Evolutionary conservation across 345 rosid species (phyloP).

Genomic region (Firmiana major): DNA sequence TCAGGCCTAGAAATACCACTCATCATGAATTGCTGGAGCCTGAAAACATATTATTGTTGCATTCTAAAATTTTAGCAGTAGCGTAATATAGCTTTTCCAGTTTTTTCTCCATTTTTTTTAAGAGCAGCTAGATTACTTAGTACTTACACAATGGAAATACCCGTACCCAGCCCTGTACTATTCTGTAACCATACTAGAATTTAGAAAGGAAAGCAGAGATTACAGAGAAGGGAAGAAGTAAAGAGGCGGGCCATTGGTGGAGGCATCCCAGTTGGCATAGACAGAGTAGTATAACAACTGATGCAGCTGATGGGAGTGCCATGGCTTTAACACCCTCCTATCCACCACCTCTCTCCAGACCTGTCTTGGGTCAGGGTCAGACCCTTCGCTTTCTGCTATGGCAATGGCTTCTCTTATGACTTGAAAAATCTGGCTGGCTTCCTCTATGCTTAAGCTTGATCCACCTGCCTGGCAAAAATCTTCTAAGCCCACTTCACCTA

Average conservation of each 20-base stretch:
- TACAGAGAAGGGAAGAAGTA: slow-evolving; percentile 88
- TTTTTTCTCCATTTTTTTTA: too few relatives aligned
- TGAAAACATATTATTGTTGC: too few relatives aligned
- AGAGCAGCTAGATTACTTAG: too few relatives aligned
- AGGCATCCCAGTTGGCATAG: slow-evolving; percentile 63
- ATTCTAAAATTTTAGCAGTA: too few relatives aligned
- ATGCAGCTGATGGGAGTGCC: slow-evolving; percentile 64
- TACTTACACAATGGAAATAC: background rate
- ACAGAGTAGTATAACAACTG: slow-evolving; percentile 69
- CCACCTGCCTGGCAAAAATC: slow-evolving; percentile 58
- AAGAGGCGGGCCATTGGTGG: slow-evolving; percentile 66
- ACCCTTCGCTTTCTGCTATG: slow-evolving; percentile 16
- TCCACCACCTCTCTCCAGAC: slow-evolving; percentile 56
- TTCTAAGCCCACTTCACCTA: slow-evolving; percentile 40
- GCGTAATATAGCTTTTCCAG: too few relatives aligned
- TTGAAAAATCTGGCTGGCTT: slow-evolving; percentile 37
- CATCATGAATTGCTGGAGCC: too few relatives aligned
- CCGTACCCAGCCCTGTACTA: too few relatives aligned
- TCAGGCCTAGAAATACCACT: too few relatives aligned
- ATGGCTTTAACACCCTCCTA: slow-evolving; percentile 53
- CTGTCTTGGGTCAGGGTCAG: slow-evolving; percentile 39
- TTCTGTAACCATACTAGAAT: background rate
- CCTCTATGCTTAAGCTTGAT: slow-evolving; percentile 32
- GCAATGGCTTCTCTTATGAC: slow-evolving; percentile 31
- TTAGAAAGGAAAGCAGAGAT: background rate